A percentile compares a stretch with the other conserved stretches of the same genome.
phyloP scores from a whole-genome alignment of 2,329 filamentous ascomycete species.

The Dothistroma pini region DNA sequence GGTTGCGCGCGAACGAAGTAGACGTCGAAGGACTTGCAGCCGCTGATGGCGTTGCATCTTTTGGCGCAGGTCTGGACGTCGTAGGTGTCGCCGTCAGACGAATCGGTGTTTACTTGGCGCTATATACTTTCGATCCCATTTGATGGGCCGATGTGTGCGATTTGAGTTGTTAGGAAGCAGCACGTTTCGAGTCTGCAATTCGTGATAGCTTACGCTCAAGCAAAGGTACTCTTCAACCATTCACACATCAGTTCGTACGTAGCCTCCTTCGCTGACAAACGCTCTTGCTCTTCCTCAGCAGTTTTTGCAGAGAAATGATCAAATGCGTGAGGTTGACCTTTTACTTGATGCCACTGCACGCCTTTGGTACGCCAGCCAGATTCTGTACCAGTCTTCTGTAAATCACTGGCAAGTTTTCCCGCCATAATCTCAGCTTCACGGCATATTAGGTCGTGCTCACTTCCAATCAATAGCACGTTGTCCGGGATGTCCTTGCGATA shows the following conservation, averaged over 20 bases:
- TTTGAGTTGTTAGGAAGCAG: too few relatives aligned
- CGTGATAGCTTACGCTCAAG: too few relatives aligned
- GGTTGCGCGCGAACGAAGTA: slow-evolving; percentile 35
- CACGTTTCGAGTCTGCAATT: too few relatives aligned
- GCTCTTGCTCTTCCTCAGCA: slow-evolving; percentile 4
- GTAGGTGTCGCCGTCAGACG: slow-evolving; percentile 14
- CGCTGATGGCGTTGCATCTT: slow-evolving; percentile 20
- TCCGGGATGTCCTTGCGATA: slow-evolving; percentile 38
- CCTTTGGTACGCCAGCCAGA: slow-evolving; percentile 13
- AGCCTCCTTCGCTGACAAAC: neutral
- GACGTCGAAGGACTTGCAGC: slow-evolving; percentile 27
- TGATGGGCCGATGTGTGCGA: too few relatives aligned
- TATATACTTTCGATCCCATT: too few relatives aligned
- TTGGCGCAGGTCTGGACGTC: slow-evolving; percentile 20
- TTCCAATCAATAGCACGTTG: slow-evolving; percentile 44
- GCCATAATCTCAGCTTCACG: slow-evolving; percentile 40
- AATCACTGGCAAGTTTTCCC: slow-evolving; percentile 26
- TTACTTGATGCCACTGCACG: slow-evolving; percentile 19
- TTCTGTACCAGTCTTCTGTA: slow-evolving; percentile 17
- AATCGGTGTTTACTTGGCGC: too few relatives aligned
- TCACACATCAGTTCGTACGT: neutral
- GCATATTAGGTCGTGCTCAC: slow-evolving; percentile 47
- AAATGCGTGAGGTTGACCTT: slow-evolving; percentile 17
- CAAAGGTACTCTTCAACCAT: neutral
- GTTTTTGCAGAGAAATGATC: slow-evolving; percentile 11